These are phyloP conservation scores for Russula sp. DNA, from an alignment of 768 basidiomycete genomes.

Conservation along the genomic window DNA sequence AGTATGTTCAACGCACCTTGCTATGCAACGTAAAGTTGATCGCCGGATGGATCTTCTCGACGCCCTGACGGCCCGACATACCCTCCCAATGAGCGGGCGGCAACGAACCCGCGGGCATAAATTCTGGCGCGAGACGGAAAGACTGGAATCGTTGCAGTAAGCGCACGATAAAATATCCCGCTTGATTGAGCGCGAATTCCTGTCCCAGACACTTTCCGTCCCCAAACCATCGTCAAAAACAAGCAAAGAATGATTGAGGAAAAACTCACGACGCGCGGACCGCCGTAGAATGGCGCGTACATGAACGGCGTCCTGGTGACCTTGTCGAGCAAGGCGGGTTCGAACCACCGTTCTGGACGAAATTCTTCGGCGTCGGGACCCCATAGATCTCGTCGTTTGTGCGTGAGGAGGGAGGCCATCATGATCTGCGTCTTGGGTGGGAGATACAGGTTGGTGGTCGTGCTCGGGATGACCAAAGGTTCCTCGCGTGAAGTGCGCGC, in stretches of 20 bases:
- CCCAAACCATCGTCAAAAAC: neutral
- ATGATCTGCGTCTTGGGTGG: constrained; percentile 20
- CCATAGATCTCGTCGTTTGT: constrained; percentile 45
- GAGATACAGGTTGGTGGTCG: constrained; percentile 16
- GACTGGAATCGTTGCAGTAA: constrained; percentile 43
- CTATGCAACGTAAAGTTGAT: constrained; percentile 21
- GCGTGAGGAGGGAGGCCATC: constrained; percentile 29
- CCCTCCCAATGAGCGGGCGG: constrained; percentile 23
- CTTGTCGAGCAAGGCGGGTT: constrained; percentile 43
- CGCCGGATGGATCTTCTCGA: constrained; percentile 20
- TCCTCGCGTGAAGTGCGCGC: constrained; percentile 15
- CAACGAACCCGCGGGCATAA: constrained; percentile 19
- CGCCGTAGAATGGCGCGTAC: constrained; percentile 63
- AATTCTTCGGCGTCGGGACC: constrained; percentile 44
- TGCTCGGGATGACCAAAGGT: constrained; percentile 20
- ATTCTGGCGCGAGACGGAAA: constrained; percentile 23
- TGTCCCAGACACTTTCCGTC: constrained; percentile 42
- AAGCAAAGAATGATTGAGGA: neutral
- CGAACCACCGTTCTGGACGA: constrained; percentile 61
- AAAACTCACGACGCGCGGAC: constrained; percentile 41
- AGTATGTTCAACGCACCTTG: constrained; percentile 19
- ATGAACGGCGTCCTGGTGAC: constrained; percentile 57
- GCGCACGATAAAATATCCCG: constrained; percentile 47
- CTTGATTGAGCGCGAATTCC: constrained; percentile 50
- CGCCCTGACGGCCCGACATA: constrained; percentile 19